phyloP scores from a whole-genome alignment of 164 flowering plant species.

The Pachysandra terminalis region DNA sequence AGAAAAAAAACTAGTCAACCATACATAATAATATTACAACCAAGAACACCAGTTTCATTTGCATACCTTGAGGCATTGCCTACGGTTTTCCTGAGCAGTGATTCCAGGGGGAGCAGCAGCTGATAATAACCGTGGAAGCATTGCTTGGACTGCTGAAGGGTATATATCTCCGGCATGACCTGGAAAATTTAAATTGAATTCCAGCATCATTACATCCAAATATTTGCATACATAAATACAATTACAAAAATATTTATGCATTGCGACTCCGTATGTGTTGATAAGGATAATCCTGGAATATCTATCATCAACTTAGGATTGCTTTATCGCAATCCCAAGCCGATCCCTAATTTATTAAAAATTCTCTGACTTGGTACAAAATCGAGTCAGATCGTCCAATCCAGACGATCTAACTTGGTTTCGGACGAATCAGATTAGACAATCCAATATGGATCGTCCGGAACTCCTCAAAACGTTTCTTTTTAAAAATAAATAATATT shows the following conservation, averaged over 20 bases:
- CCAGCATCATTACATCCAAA: not conserved
- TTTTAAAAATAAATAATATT: no score
- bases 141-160: constrained; percentile 66
- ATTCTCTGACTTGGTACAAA: no score
- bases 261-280: no score
- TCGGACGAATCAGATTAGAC: no score
- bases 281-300: no score
- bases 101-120: constrained; percentile 96
- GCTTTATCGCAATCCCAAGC: no score
- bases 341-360: no score
- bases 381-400: no score
- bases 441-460: no score
- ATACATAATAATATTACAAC: constrained; percentile 2
- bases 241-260: not conserved
- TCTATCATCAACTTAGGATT: no score
- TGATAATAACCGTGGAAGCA: constrained; percentile 67
- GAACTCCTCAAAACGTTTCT: no score
- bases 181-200: constrained; percentile 25
- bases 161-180: constrained; percentile 69
- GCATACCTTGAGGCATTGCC: constrained; percentile 88
- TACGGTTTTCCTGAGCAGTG: constrained; percentile 75
- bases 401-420: no score
- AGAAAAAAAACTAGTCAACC: not conserved
- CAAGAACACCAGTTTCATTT: constrained; percentile 5
- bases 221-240: not conserved